Evolutionary conservation across 345 rosid species (phyloP).

Genomic region (Eucalyptus polyanthemos): DNA sequence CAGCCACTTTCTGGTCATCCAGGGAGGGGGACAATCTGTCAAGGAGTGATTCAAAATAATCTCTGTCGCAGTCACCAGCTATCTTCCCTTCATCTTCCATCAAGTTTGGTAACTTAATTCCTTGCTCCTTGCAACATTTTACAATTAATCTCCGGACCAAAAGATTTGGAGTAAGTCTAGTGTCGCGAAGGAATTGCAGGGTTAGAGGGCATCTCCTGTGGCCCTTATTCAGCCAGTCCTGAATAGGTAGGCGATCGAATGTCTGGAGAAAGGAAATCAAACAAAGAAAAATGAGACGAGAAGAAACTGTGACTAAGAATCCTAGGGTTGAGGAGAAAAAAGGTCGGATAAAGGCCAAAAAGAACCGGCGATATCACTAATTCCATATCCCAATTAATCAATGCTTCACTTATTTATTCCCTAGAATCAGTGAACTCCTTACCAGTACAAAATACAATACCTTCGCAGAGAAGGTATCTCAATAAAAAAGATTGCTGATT

Average conservation of each 20-base stretch:
- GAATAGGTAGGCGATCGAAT: constrained; percentile 31
- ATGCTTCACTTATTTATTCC: neutral
- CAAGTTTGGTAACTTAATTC: constrained; percentile 11
- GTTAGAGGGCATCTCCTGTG: constrained; percentile 36
- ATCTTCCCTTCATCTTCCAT: neutral
- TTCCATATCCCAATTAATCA: neutral
- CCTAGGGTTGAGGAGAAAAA: neutral
- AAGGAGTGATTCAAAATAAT: constrained; percentile 18
- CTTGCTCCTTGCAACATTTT: constrained; percentile 26
- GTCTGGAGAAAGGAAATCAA: constrained; percentile 28
- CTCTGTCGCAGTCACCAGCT: neutral
- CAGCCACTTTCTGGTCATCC: constrained; percentile 34
- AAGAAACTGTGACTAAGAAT: neutral
- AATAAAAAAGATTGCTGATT: neutral
- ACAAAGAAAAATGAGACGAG: neutral
- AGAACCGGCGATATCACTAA: neutral
- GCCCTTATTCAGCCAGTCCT: constrained; percentile 25
- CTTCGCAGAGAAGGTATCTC: neutral
- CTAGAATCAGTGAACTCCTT: neutral
- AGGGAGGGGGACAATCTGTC: constrained; percentile 29
- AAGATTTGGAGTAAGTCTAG: constrained; percentile 25
- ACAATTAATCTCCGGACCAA: constrained; percentile 31
- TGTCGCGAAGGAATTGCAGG: constrained; percentile 23
- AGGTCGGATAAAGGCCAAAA: neutral
- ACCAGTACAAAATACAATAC: neutral